Evolutionary conservation across 1,284 basidiomycete species (phyloP), one percentile per base, ranked within the genome.

Genomic region (Tilletia setariae): DNA sequence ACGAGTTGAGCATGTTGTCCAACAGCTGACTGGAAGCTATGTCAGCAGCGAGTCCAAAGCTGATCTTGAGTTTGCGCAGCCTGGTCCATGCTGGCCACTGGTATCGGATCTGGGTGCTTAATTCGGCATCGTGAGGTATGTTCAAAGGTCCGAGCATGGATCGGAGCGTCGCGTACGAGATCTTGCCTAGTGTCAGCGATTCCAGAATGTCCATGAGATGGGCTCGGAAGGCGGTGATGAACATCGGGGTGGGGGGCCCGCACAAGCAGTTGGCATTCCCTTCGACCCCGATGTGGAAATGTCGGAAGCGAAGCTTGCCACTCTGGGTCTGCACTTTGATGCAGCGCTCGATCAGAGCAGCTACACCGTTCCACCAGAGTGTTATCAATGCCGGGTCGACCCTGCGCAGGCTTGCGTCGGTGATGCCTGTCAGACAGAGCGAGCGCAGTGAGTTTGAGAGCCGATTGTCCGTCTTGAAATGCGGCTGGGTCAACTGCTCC

Each of bases 351-450:
- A 53, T 53, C 21, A 53, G 51, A 28, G 21, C 21, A 1, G 51
- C 21, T 13, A 53, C 28, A 21, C 21, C 16, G 21, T 25, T 53
- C 51, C 51, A 53, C 51, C 51, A 53, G 23, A 28, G n/a, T 15
- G 23, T 21, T 7, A 28, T 28, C 21, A 25, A 28, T 25, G 23
- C 28, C 11, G 28, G 13, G 6, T 53, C 21, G 23, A 21, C 21
- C 21, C 28, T 21, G 2, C 51, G 51, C 4, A 25, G 23, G 23
- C 21, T 53, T 2, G 51, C 21, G 23, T 53, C 51, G 21, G 51
- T 53, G 51, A 53, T 53, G 21, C 51, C 51, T 13, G 51, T 53
- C n/a, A 53, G 51, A 28, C 51, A 53, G 51, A 53, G 51, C n/a
- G 51, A 53, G 21, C 51, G 51, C 6, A 53, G 21, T 6, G 51